phyloP scores from a whole-genome alignment of 352 stramenopile species.

The Phytophthora uliginosa region DNA sequence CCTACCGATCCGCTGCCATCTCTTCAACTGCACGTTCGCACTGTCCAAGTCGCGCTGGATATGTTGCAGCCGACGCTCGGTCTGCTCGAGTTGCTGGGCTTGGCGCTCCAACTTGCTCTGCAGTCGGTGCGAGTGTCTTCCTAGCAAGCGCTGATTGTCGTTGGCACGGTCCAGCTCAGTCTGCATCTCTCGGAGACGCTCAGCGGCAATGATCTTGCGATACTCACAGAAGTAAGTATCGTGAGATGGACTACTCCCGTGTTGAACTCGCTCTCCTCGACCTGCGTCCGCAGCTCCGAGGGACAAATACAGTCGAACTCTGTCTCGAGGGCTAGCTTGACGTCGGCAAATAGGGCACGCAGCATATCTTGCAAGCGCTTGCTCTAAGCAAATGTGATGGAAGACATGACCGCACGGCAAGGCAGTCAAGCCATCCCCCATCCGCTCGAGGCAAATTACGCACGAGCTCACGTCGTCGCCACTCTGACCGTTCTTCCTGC shows the following conservation, averaged over 20 bases:
- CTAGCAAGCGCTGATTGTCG: constrained; percentile 39
- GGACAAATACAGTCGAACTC: constrained; percentile 44
- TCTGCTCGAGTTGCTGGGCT: constrained; percentile 40
- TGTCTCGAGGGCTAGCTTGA: constrained; percentile 20
- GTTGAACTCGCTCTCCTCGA: not conserved
- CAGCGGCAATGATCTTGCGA: not conserved
- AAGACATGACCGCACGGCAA: constrained; percentile 59
- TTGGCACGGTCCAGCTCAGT: constrained; percentile 27
- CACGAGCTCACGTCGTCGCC: constrained; percentile 19
- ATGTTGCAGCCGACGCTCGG: constrained; percentile 20
- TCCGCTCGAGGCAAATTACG: constrained; percentile 52
- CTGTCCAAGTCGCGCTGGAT: constrained; percentile 37
- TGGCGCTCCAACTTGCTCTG: constrained; percentile 35
- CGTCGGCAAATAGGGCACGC: constrained; percentile 52
- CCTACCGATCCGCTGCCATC: constrained; percentile 52
- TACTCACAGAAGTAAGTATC: not conserved
- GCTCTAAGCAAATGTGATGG: constrained; percentile 37
- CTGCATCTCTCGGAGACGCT: constrained; percentile 34
- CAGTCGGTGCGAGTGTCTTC: constrained; percentile 46
- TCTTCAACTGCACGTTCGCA: constrained; percentile 32
- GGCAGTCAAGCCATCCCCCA: constrained; percentile 40
- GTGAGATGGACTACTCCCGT: not conserved
- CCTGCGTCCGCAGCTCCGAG: not conserved
- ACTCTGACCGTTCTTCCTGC: not conserved
- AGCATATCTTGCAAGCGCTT: constrained; percentile 24